phyloP scores from a whole-genome alignment of 192 early-diverging fungal species.

The Chytriomyces hyalinus region DNA sequence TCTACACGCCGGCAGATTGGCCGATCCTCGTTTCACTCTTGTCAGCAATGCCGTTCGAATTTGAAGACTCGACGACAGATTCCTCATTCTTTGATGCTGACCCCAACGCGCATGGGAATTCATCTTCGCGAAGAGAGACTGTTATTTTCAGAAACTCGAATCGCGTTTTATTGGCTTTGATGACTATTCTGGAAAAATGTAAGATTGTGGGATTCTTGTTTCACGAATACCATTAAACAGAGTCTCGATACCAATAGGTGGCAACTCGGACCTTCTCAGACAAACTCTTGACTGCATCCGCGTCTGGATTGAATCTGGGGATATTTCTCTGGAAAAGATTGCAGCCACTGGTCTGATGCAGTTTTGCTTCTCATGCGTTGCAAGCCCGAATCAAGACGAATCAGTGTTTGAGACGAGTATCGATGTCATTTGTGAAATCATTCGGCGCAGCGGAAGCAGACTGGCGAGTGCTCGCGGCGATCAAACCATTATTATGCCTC shows the following conservation, averaged over 20 bases:
- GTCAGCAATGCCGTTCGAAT: conserved; percentile 87
- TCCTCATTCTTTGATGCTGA: conserved; percentile 13
- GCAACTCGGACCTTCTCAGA: conserved; percentile 9
- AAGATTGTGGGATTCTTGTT: background rate
- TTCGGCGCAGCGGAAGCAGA: conserved; percentile 46
- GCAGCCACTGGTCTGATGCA: conserved; percentile 68
- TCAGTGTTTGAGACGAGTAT: conserved; percentile 83
- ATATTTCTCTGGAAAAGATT: conserved; percentile 70
- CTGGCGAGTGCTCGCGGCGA: conserved; percentile 20
- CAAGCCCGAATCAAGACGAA: conserved; percentile 45
- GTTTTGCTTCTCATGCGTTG: conserved; percentile 75
- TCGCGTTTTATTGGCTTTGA: conserved; percentile 62
- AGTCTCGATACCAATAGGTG: too few relatives aligned
- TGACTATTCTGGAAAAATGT: conserved; percentile 29
- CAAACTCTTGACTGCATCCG: conserved; percentile 66
- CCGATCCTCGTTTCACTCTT: conserved; percentile 79
- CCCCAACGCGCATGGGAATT: background rate
- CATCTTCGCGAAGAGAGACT: background rate
- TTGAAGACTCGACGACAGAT: conserved; percentile 37
- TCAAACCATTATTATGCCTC: conserved; percentile 39
- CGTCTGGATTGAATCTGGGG: conserved; percentile 84
- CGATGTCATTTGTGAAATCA: conserved; percentile 82
- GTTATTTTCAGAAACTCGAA: conserved; percentile 39
- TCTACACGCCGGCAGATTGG: conserved; percentile 64
- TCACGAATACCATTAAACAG: too few relatives aligned